Base-by-base conservation (phyloP, 495 filamentous ascomycete genomes). In the Xylaria palmicola region DNA sequence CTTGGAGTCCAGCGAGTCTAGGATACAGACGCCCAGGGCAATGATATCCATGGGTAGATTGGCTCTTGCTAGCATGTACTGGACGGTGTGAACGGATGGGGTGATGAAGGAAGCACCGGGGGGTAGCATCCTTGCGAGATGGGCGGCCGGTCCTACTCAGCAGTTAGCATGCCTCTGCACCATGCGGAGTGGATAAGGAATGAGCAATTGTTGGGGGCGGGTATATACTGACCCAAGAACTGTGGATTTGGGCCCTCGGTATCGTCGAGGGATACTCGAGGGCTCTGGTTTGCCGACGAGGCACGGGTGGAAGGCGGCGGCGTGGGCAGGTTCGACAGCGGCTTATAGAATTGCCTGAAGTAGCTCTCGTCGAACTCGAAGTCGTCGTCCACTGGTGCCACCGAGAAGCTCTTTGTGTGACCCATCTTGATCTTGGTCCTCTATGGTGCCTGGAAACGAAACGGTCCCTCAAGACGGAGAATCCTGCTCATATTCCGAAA, bases 321-420 rank as follows among this genome's bases (percentile, higher is more conserved):
- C 7, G 84, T 87, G 19, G 84, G 84, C 27, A 87, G 75, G 63
- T 81, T 83, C 6, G 83, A 86, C 29, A 87, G 71, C 15, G 84
- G 84, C 30, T 79, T 79, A 68, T 84, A 87, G 55, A 78, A 83
- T 40, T 78, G 75, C 36, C 76, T 76, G 63, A 85, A 84, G 65
- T 84, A 85, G 39, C 75, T 72, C 52, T 83, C 80, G 71, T 81
- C 78, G 62, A 79, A 80, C 53, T 79, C 75, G 62, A 74, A 75
- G 32, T 79, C 76, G 67, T 80, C 76, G 64, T 80, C 75, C 17
- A 47, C 15, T 72, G 68, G 74, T 27, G 63, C 75, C 40, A 62
- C 45, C 34, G 69, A 72, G 53, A 67, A 67, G 37, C 69, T 67
- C 64, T 68, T 65, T 7, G 62, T 60, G 69, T 72, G 69, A 13